These are phyloP conservation scores for Jatropha multifida DNA, from an alignment of 441 rosid genomes.

Conservation along the genomic window DNA sequence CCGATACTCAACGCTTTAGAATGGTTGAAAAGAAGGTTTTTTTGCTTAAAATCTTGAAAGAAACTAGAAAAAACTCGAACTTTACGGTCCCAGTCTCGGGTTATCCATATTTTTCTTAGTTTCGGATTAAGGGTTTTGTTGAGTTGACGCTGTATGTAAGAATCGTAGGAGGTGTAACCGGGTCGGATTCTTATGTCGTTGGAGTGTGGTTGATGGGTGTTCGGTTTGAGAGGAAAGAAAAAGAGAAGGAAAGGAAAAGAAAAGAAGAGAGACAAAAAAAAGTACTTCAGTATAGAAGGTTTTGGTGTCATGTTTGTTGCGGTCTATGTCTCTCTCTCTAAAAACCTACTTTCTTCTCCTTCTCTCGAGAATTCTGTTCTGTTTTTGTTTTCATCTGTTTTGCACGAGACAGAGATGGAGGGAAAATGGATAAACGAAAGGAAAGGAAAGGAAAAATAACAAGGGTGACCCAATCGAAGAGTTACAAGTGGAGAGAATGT, in stretches of 20 bases:
- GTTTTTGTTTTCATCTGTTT: not conserved
- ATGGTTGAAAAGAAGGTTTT: constrained; percentile 43
- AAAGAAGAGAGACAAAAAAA: constrained; percentile 41
- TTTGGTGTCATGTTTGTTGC: constrained; percentile 37
- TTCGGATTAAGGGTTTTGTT: constrained; percentile 88
- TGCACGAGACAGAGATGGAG: not conserved
- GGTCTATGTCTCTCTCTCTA: not conserved
- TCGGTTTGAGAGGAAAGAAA: constrained; percentile 27
- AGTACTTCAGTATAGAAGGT: constrained; percentile 37
- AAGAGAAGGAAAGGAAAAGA: constrained; percentile 30
- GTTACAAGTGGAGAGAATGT: too few relatives aligned
- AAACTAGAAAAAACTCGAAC: constrained; percentile 61
- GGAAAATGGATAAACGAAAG: not conserved
- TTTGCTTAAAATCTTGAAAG: constrained; percentile 42
- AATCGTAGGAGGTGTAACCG: constrained; percentile 71
- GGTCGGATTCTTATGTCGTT: constrained; percentile 49
- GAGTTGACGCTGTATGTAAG: constrained; percentile 86
- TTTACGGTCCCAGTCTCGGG: constrained; percentile 89
- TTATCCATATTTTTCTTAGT: constrained; percentile 68
- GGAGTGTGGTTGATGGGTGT: not conserved
- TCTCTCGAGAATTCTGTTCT: not conserved
- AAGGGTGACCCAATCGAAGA: too few relatives aligned
- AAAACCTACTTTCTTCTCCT: not conserved
- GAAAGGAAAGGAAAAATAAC: not conserved
- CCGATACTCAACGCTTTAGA: constrained; percentile 73